A percentile compares a stretch with the other conserved stretches of the same genome.
Conservation (phyloP, 169 alveolate genomes). For the Cryptosporidium ubiquitum region DNA sequence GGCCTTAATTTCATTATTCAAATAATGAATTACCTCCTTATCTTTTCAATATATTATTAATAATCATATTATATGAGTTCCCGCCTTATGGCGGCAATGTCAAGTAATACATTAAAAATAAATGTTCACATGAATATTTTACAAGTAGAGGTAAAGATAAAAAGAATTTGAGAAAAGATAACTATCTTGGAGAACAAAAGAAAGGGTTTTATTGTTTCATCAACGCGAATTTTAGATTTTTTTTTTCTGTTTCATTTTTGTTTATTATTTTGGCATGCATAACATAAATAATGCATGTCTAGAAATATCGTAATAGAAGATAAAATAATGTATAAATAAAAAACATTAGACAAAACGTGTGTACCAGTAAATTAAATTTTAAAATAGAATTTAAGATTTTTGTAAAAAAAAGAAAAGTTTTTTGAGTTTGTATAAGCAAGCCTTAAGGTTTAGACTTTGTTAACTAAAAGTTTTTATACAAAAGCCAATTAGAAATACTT, state of each 20-base stretch:
- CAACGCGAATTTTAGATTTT: neutral
- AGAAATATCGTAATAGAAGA: neutral
- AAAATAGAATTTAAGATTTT: neutral
- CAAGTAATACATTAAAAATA: neutral
- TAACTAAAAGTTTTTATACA: neutral
- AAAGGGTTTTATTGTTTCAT: too few relatives aligned
- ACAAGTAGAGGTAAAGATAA: neutral
- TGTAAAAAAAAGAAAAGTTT: neutral
- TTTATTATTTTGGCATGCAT: neutral
- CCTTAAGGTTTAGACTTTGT: neutral
- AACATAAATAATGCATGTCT: neutral
- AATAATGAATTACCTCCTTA: too few relatives aligned
- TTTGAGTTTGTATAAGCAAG: neutral
- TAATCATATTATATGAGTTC: neutral
- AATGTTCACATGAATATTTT: neutral
- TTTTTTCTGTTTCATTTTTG: neutral
- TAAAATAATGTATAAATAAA: neutral
- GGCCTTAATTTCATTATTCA: neutral
- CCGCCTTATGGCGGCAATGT: conserved; percentile 13
- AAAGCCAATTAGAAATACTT: neutral
- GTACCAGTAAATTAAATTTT: neutral
- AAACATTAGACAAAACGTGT: conserved; percentile 9
- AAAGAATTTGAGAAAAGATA: neutral
- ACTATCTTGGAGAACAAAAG: neutral
- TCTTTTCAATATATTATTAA: neutral